Evolutionary conservation across 2,329 filamentous ascomycete genomes (phyloP).

Genomic region (Colletotrichum chrysophilum): DNA sequence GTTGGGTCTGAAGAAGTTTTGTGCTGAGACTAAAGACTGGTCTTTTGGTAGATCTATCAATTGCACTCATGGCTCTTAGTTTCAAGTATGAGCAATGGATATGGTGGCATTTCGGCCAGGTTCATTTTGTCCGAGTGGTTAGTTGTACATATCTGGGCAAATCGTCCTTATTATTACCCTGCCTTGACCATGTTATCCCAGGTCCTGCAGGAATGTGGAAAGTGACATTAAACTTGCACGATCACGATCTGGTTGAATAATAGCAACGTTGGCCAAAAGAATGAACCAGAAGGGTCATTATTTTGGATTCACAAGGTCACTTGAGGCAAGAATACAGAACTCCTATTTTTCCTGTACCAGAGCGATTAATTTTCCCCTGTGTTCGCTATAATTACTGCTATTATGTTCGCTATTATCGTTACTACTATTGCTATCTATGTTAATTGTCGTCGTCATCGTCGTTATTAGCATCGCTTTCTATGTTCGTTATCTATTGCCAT

Average conservation of each 20-base stretch:
- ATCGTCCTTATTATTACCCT: neutral
- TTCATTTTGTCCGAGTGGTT: neutral
- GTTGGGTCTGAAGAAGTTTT: neutral
- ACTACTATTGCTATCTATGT: too few species aligned
- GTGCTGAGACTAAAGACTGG: neutral
- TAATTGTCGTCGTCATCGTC: too few species aligned
- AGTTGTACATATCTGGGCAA: neutral
- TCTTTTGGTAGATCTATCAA: too few species aligned
- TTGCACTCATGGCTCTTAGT: too few species aligned
- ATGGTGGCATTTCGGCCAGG: neutral
- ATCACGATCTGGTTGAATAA: neutral
- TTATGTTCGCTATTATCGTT: too few species aligned
- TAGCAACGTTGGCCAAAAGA: neutral
- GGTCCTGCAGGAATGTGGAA: fast-evolving
- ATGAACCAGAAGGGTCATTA: fast-evolving
- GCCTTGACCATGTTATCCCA: neutral
- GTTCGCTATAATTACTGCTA: too few species aligned
- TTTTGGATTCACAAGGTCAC: neutral
- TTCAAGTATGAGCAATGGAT: neutral
- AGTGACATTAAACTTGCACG: neutral
- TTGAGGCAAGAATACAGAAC: neutral
- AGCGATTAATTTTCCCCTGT: too few species aligned
- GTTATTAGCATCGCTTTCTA: too few species aligned
- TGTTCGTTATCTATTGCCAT: too few species aligned
- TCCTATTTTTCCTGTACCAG: too few species aligned